phyloP scores from a whole-genome alignment of 768 basidiomycete genomes.

The Russula griseocarnosa region DNA sequence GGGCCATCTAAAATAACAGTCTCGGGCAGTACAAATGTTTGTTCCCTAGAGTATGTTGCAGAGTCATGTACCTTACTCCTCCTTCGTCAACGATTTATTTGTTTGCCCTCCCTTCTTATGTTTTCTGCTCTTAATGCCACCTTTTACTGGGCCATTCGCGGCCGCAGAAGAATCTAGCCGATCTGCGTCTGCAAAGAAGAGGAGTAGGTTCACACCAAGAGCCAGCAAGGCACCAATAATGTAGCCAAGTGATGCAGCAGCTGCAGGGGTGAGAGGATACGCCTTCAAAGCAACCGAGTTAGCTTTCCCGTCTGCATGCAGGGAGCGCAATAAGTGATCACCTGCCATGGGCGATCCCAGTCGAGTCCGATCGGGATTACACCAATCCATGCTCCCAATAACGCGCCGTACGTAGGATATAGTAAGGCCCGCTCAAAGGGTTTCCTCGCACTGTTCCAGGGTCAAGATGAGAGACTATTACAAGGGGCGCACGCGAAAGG shows the following conservation, averaged over 20 bases:
- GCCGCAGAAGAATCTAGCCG: slow-evolving; percentile 1
- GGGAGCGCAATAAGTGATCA: slow-evolving; percentile 31
- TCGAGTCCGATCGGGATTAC: slow-evolving; percentile 85
- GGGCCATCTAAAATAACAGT: background rate
- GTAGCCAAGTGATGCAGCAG: slow-evolving; percentile 67
- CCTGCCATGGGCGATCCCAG: slow-evolving; percentile 99
- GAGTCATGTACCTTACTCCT: background rate
- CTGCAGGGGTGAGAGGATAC: slow-evolving; percentile 78
- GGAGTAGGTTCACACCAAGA: slow-evolving; percentile 42
- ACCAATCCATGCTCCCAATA: slow-evolving; percentile 77
- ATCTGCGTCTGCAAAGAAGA: slow-evolving; percentile 31
- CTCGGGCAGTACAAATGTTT: background rate
- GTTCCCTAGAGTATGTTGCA: background rate
- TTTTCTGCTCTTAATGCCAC: background rate
- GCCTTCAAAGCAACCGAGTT: slow-evolving; percentile 43
- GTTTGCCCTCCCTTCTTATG: slow-evolving; percentile 15
- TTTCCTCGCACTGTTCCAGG: slow-evolving; percentile 46
- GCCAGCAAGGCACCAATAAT: slow-evolving; percentile 55
- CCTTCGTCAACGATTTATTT: slow-evolving; percentile 8
- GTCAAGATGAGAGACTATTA: background rate
- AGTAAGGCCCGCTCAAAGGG: slow-evolving; percentile 73
- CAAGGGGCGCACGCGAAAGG: background rate
- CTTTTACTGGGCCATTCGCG: background rate
- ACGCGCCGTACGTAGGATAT: slow-evolving; percentile 69
- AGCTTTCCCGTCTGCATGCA: slow-evolving; percentile 11